Evolutionary conservation across 2,329 filamentous ascomycete genomes (phyloP).

Genomic region (Penicillium sp.): DNA sequence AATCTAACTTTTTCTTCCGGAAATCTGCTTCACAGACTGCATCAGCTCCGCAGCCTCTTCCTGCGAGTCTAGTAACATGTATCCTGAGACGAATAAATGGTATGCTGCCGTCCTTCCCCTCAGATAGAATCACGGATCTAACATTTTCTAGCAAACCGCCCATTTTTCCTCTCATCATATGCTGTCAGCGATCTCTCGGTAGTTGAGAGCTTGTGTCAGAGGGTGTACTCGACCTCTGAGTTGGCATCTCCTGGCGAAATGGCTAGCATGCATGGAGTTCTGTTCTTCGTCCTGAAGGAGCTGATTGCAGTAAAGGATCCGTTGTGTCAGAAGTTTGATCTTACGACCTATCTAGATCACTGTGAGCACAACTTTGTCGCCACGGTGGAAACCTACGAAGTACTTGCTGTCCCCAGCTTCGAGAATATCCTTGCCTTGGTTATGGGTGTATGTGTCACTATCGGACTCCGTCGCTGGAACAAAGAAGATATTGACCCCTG

Average conservation of each 20-base stretch:
- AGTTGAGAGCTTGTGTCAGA: background rate
- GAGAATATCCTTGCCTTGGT: constrained; percentile 10
- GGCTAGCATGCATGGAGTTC: background rate
- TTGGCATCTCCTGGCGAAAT: background rate
- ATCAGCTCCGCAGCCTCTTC: background rate
- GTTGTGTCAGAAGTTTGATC: background rate
- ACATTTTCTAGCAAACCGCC: too few species aligned
- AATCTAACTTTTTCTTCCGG: background rate
- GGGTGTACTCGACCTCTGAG: background rate
- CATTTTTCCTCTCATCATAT: background rate
- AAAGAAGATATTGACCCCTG: background rate
- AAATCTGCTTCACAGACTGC: background rate
- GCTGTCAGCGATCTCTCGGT: background rate
- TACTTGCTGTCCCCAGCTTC: constrained; percentile 11
- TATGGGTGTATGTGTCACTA: constrained; percentile 6
- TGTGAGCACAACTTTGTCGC: background rate
- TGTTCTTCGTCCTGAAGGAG: background rate
- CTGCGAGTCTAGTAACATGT: background rate
- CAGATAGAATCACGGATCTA: too few species aligned
- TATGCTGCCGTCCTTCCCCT: background rate
- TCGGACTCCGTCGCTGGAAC: background rate
- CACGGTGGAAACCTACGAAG: constrained; percentile 11
- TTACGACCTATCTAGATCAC: background rate
- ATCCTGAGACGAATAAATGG: background rate
- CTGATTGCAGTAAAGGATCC: background rate